Conservation (phyloP, 2,329 filamentous ascomycete genomes). For the Paecilomyces variotii region DNA sequence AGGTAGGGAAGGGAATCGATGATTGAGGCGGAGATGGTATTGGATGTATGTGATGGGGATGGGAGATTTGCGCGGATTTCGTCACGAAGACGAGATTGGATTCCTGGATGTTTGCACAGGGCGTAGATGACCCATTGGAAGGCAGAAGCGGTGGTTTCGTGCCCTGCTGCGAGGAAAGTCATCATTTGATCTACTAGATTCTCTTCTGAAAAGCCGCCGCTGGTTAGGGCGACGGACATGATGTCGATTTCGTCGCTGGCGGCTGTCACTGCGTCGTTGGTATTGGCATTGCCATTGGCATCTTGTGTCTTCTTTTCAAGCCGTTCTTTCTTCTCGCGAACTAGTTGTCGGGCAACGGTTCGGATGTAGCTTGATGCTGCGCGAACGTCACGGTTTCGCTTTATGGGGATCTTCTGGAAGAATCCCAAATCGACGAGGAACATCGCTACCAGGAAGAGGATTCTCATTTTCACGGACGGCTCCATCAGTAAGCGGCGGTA, state of each 20-base stretch:
- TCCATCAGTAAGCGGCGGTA: slow-evolving; percentile 20
- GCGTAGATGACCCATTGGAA: slow-evolving; percentile 69
- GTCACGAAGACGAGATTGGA: slow-evolving; percentile 58
- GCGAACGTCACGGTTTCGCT: slow-evolving; percentile 59
- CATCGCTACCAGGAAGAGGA: slow-evolving; percentile 49
- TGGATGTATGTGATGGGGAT: slow-evolving; percentile 49
- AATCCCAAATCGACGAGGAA: slow-evolving; percentile 59
- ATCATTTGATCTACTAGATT: slow-evolving; percentile 82
- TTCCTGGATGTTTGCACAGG: slow-evolving; percentile 56
- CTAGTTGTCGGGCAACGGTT: slow-evolving; percentile 57
- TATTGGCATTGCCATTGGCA: slow-evolving; percentile 7
- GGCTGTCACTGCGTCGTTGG: neutral
- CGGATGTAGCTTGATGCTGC: slow-evolving; percentile 54
- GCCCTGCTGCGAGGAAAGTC: slow-evolving; percentile 78
- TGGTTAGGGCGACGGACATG: slow-evolving; percentile 69
- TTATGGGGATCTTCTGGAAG: slow-evolving; percentile 56
- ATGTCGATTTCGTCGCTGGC: slow-evolving; percentile 55
- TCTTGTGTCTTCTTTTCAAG: slow-evolving; percentile 24
- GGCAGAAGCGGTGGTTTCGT: slow-evolving; percentile 69
- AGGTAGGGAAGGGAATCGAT: slow-evolving; percentile 71
- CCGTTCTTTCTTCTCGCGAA: slow-evolving; percentile 59
- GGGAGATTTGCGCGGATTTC: slow-evolving; percentile 60
- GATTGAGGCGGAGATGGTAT: slow-evolving; percentile 50
- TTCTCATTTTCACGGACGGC: slow-evolving; percentile 17
- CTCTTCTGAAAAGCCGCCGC: slow-evolving; percentile 66